These are phyloP conservation scores for Eucalyptus fibrosa DNA, from an alignment of 345 rosid species.

Conservation along the genomic window DNA sequence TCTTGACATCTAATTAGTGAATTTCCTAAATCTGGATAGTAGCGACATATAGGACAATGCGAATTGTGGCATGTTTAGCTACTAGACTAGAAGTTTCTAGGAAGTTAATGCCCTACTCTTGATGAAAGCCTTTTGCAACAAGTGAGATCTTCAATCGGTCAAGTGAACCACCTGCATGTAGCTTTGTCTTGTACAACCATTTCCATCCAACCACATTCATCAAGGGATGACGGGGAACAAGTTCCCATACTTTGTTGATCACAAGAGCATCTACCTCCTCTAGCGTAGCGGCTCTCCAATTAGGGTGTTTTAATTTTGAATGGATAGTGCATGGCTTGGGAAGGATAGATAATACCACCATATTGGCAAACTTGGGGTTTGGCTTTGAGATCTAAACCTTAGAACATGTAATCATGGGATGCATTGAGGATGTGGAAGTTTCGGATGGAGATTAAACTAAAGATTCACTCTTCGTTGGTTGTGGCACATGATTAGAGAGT, in stretches of 20 bases:
- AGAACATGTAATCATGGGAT: neutral
- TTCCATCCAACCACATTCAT: neutral
- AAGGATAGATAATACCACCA: no score
- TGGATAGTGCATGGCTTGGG: neutral
- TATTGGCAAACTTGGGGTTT: neutral
- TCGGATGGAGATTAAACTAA: neutral
- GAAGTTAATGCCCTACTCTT: neutral
- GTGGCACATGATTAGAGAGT: neutral
- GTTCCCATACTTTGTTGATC: neutral
- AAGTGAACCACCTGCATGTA: neutral
- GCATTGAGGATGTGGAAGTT: neutral
- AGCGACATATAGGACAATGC: no score
- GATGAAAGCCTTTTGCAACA: neutral
- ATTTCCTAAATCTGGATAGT: no score
- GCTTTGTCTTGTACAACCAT: neutral
- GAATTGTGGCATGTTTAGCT: no score
- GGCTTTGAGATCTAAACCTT: neutral
- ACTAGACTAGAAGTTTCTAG: no score
- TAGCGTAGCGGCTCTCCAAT: neutral
- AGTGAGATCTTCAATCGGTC: neutral
- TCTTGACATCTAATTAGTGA: no score
- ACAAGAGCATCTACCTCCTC: neutral
- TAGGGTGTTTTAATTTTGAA: neutral
- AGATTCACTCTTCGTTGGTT: neutral
- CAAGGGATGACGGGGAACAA: neutral